Evolutionary conservation across 208 protist species (phyloP).

Genomic region (Trypanosoma cruzi): DNA sequence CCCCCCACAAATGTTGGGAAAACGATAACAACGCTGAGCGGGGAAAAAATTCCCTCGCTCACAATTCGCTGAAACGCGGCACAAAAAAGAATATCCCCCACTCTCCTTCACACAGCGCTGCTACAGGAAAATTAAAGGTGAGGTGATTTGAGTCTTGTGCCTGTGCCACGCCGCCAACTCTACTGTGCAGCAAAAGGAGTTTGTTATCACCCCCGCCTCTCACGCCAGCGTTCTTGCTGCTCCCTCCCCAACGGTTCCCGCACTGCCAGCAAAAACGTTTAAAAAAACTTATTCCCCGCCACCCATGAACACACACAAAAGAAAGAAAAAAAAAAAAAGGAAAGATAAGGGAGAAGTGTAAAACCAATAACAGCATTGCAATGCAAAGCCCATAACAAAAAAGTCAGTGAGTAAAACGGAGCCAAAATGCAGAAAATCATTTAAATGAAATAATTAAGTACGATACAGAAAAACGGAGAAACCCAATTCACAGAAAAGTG

Average conservation of each 20-base stretch:
- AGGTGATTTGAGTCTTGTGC: no score
- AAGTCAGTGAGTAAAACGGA: neutral
- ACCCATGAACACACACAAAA: conserved; percentile 9
- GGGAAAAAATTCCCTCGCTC: no score
- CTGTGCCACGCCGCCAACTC: no score
- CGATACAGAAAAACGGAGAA: conserved; percentile 12
- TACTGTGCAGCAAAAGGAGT: no score
- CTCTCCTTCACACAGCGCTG: no score
- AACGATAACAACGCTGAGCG: no score
- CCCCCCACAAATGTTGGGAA: conserved; percentile 13
- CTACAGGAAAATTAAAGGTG: no score
- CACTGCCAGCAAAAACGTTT: neutral
- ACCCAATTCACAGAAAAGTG: conserved; percentile 1
- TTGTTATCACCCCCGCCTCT: no score
- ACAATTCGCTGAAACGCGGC: no score
- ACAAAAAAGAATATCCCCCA: no score
- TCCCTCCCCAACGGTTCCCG: neutral
- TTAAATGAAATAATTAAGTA: conserved; percentile 8
- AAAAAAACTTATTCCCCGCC: no score
- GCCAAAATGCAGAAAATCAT: neutral
- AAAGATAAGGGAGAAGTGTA: neutral
- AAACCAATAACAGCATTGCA: neutral
- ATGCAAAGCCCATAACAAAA: neutral
- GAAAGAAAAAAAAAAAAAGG: conserved; percentile 18
- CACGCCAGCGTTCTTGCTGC: no score